phyloP scores from a whole-genome alignment of 1,284 basidiomycete species.

The Cryptococcus floricola region DNA sequence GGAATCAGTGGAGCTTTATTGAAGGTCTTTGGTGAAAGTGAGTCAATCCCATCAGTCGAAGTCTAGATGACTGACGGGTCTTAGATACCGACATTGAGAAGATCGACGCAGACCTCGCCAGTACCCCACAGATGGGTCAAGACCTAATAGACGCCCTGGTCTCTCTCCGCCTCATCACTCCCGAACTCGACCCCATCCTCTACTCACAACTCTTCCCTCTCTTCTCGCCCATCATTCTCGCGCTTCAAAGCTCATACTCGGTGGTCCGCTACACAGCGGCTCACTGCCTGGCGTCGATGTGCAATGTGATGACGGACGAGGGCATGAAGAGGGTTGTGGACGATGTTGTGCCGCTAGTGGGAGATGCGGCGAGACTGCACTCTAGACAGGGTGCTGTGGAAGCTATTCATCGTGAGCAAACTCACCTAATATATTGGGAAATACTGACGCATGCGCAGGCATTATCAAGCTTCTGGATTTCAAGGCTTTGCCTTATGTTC shows the following conservation, averaged over 20 bases:
- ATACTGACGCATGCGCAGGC: constrained; percentile 54
- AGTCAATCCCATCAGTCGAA: constrained; percentile 22
- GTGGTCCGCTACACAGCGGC: constrained; percentile 86
- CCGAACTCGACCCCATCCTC: constrained; percentile 68
- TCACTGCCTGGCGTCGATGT: constrained; percentile 80
- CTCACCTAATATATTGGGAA: too few species aligned
- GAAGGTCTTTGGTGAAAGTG: constrained; percentile 63
- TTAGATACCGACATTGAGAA: constrained; percentile 11
- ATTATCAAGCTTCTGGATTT: constrained; percentile 88
- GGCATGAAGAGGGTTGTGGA: constrained; percentile 88
- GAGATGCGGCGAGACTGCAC: constrained; percentile 69
- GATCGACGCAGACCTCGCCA: constrained; percentile 16
- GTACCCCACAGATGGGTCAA: constrained; percentile 60
- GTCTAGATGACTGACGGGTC: constrained; percentile 1
- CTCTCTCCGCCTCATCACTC: constrained; percentile 76
- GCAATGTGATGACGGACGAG: constrained; percentile 75
- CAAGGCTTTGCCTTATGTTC: constrained; percentile 92
- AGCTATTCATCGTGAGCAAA: constrained; percentile 73
- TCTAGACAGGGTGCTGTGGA: constrained; percentile 90
- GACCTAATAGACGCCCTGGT: constrained; percentile 91
- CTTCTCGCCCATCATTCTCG: constrained; percentile 71
- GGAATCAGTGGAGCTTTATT: constrained; percentile 78
- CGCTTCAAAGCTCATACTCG: constrained; percentile 76
- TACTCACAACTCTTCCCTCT: constrained; percentile 66
- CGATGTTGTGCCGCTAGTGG: constrained; percentile 75